Evolutionary conservation across 2,329 filamentous ascomycete species (phyloP).

Genomic region (Fusarium sp.): DNA sequence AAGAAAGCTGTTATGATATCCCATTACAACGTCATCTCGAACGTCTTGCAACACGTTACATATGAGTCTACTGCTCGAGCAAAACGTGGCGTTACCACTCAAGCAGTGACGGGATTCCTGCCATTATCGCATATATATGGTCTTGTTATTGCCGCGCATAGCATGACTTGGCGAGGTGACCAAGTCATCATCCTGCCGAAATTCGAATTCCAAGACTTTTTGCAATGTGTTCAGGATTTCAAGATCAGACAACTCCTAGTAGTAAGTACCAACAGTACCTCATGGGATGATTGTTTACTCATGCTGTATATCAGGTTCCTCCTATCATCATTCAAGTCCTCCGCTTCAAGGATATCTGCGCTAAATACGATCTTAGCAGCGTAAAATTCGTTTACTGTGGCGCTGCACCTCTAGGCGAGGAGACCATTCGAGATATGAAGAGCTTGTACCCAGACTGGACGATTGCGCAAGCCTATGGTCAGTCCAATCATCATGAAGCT

Average conservation of each 20-base stretch:
- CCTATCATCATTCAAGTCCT: conserved; percentile 30
- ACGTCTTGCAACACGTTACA: conserved; percentile 69
- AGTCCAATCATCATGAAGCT: conserved; percentile 57
- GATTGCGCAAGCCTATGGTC: conserved; percentile 78
- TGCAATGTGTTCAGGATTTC: conserved; percentile 49
- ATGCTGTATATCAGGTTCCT: neutral
- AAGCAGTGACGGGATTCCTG: conserved; percentile 71
- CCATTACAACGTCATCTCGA: conserved; percentile 81
- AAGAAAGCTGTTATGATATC: conserved; percentile 88
- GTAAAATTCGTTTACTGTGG: conserved; percentile 21
- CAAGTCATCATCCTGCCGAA: conserved; percentile 78
- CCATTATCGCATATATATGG: conserved; percentile 87
- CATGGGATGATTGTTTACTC: rapidly evolving
- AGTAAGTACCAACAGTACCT: neutral
- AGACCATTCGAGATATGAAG: conserved; percentile 72
- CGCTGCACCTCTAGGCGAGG: conserved; percentile 77
- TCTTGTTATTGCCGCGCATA: conserved; percentile 76
- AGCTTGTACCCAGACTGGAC: conserved; percentile 71
- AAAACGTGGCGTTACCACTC: conserved; percentile 52
- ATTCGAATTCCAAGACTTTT: conserved; percentile 74
- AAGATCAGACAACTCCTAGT: conserved; percentile 29
- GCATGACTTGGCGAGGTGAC: conserved; percentile 76
- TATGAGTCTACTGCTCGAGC: conserved; percentile 54
- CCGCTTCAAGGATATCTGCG: neutral
- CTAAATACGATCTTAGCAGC: conserved; percentile 29